These are phyloP conservation scores for Claviceps africana DNA, from an alignment of 2,329 filamentous ascomycete species.

Conservation along the genomic window DNA sequence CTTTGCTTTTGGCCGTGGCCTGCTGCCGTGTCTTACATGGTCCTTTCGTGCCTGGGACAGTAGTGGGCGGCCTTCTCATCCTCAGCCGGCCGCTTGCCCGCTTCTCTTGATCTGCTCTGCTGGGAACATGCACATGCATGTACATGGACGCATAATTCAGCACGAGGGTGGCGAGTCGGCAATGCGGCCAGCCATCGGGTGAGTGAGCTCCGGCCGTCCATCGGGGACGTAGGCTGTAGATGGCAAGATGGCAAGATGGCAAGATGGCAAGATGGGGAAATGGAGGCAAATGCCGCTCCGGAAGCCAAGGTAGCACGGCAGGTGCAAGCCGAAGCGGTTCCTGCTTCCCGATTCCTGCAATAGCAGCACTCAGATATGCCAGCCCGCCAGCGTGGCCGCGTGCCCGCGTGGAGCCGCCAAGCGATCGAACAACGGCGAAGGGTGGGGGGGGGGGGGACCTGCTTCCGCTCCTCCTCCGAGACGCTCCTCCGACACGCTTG, in stretches of 20 bases:
- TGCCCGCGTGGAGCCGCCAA: too few species aligned
- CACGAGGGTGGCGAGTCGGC: too few species aligned
- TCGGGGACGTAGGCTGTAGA: too few species aligned
- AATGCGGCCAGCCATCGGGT: too few species aligned
- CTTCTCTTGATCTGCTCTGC: too few species aligned
- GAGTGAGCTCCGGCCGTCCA: too few species aligned
- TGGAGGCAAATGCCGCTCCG: neutral
- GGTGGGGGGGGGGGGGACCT: neutral
- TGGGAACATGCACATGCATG: too few species aligned
- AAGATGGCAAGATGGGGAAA: neutral
- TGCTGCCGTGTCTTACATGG: neutral
- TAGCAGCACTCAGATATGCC: neutral
- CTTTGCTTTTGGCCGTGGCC: neutral
- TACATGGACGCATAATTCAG: too few species aligned
- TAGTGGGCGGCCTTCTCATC: neutral
- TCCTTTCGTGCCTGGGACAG: neutral
- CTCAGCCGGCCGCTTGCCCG: neutral
- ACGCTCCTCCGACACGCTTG: too few species aligned
- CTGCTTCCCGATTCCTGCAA: neutral
- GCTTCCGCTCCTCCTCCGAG: neutral
- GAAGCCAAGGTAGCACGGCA: neutral
- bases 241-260: too few species aligned
- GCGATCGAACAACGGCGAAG: neutral
- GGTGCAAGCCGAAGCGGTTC: neutral
- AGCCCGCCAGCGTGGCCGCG: too few species aligned